phyloP scores from a whole-genome alignment of 306 rosid genomes.

The Cicer arietinum region DNA sequence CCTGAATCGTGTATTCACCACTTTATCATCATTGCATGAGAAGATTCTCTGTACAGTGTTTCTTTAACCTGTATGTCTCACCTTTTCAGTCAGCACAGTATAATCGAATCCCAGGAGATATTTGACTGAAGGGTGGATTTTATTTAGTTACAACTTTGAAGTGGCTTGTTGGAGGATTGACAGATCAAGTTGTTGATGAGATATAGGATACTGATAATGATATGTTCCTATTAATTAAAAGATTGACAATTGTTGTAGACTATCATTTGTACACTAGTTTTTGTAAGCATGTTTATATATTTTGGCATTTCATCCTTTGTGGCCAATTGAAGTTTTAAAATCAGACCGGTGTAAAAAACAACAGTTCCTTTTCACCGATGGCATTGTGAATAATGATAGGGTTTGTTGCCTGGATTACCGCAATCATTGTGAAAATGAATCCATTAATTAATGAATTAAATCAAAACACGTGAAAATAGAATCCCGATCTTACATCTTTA shows the following conservation, averaged over 20 bases:
- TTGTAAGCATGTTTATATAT: neutral
- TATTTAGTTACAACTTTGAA: slow-evolving; percentile 1
- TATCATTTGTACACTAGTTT: neutral
- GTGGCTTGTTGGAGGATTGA: slow-evolving; percentile 21
- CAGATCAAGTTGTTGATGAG: slow-evolving; percentile 21
- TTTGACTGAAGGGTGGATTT: slow-evolving; percentile 66
- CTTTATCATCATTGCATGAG: neutral
- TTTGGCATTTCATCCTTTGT: neutral
- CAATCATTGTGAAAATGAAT: neutral
- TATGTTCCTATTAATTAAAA: neutral
- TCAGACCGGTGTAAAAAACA: neutral
- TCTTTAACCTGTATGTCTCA: slow-evolving; percentile 12
- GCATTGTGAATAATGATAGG: neutral
- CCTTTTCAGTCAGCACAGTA: slow-evolving; percentile 92
- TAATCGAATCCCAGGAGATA: slow-evolving; percentile 92
- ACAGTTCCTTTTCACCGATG: neutral
- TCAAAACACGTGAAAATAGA: neutral
- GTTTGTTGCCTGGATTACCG: neutral
- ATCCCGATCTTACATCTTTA: too few relatives aligned
- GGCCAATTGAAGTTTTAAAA: neutral
- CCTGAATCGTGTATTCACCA: neutral
- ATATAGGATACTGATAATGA: slow-evolving; percentile 6
- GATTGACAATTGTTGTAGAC: slow-evolving; percentile 1
- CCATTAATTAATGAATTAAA: neutral
- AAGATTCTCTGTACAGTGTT: slow-evolving; percentile 6